Evolutionary conservation across 2,329 filamentous ascomycete species (phyloP).

Genomic region (Trichoderma endophyticum): DNA sequence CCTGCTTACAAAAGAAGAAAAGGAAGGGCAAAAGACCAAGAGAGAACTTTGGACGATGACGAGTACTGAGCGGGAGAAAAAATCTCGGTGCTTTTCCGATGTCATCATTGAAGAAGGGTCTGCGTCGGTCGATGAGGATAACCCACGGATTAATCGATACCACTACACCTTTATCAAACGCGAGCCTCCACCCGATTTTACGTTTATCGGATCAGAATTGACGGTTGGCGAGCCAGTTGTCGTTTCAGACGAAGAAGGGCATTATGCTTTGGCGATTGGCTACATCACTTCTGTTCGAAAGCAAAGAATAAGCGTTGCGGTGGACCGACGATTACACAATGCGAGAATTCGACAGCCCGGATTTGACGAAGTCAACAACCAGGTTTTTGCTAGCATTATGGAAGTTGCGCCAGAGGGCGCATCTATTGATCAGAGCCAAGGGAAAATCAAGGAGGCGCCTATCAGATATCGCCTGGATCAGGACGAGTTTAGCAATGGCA

Average conservation of each 20-base stretch:
- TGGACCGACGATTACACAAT: conserved; percentile 87
- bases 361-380: conserved; percentile 74
- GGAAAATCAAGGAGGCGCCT: conserved; percentile 51
- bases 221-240: conserved; percentile 86
- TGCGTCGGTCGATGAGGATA: conserved; percentile 63
- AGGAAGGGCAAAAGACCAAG: conserved; percentile 79
- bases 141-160: conserved; percentile 85
- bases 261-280: conserved; percentile 91
- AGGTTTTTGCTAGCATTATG: conserved; percentile 90
- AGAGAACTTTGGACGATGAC: conserved; percentile 96
- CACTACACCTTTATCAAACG: conserved; percentile 81
- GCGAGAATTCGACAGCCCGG: conserved; percentile 70
- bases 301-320: conserved; percentile 76
- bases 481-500: conserved; percentile 97
- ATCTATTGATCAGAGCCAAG: conserved; percentile 48
- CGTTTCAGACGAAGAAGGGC: conserved; percentile 91
- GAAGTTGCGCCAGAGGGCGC: conserved; percentile 63
- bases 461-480: conserved; percentile 86
- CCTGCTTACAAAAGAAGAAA: conserved; percentile 90
- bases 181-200: conserved; percentile 59
- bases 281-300: conserved; percentile 78
- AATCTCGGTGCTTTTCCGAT: conserved; percentile 85
- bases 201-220: conserved; percentile 88
- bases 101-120: conserved; percentile 80
- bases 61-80: conserved; percentile 79